phyloP scores from a whole-genome alignment of 495 filamentous ascomycete species.

The Trichoderma reesei region DNA sequence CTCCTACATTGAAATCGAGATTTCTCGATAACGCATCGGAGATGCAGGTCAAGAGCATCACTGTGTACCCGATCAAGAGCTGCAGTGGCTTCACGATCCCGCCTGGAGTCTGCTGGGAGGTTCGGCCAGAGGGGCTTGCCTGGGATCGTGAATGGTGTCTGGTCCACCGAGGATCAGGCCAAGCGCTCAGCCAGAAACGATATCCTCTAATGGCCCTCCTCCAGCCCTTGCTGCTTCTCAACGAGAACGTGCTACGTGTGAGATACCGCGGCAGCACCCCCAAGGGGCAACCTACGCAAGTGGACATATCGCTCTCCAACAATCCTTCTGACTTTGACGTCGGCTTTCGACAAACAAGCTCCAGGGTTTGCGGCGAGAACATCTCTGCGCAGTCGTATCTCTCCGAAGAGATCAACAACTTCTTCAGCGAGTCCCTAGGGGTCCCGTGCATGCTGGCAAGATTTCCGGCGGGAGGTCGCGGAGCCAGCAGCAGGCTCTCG shows the following conservation, averaged over 20 bases:
- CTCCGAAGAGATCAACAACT: slow-evolving; percentile 50
- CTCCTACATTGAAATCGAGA: neutral
- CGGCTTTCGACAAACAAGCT: slow-evolving; percentile 29
- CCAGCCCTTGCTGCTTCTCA: slow-evolving; percentile 57
- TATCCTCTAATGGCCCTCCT: slow-evolving; percentile 79
- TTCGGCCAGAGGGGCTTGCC: slow-evolving; percentile 65
- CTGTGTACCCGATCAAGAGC: slow-evolving; percentile 79
- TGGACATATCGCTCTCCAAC: slow-evolving; percentile 55
- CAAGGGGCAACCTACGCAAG: slow-evolving; percentile 36
- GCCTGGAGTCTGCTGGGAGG: slow-evolving; percentile 54
- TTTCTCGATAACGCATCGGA: slow-evolving; percentile 12
- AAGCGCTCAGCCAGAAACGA: slow-evolving; percentile 70
- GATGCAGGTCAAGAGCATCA: slow-evolving; percentile 49
- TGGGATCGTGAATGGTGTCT: slow-evolving; percentile 96
- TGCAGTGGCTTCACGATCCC: slow-evolving; percentile 73
- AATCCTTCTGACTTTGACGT: slow-evolving; percentile 43
- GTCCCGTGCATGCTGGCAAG: slow-evolving; percentile 73
- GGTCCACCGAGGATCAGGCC: slow-evolving; percentile 69
- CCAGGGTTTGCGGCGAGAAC: slow-evolving; percentile 70
- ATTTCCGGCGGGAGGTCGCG: slow-evolving; percentile 54
- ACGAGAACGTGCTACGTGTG: slow-evolving; percentile 34
- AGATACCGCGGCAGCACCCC: slow-evolving; percentile 27
- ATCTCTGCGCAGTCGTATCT: slow-evolving; percentile 60
- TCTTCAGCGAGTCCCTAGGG: slow-evolving; percentile 63
- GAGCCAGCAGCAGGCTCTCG: slow-evolving; percentile 49